Evolutionary conservation across 75 land plant genomes (phyloP).

Genomic region (Picea glauca): DNA sequence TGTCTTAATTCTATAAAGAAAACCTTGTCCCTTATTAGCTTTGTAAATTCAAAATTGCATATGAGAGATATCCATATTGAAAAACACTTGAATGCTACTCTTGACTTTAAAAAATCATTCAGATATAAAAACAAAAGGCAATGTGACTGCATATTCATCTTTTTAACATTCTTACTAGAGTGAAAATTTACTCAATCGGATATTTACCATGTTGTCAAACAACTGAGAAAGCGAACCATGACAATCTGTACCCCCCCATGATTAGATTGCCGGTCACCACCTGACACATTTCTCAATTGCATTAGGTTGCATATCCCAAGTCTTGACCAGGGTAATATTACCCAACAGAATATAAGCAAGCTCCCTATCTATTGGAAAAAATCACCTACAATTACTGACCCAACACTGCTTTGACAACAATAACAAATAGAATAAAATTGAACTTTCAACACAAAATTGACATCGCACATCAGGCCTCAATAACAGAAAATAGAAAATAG

Average conservation of each 20-base stretch:
- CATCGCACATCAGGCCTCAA: neutral
- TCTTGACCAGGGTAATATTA: neutral
- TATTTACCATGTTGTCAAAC: neutral
- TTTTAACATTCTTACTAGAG: neutral
- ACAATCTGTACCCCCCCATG: neutral
- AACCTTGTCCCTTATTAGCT: no score
- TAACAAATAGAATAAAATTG: neutral
- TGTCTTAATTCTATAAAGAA: no score
- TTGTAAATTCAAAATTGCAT: no score
- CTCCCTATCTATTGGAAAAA: neutral
- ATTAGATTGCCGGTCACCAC: neutral
- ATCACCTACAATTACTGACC: neutral
- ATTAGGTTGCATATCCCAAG: neutral
- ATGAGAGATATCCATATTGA: no score
- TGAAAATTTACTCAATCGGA: neutral
- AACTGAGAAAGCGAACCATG: neutral
- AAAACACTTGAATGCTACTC: no score
- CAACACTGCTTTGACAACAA: neutral
- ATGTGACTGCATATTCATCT: no score
- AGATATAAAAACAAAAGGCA: no score
- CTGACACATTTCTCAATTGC: neutral
- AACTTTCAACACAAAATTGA: neutral
- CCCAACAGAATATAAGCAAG: neutral
- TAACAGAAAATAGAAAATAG: neutral
- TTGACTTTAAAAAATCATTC: no score